Evolutionary conservation across 1,139 yeast species (phyloP).

Genomic region (Sugiyamaella xylanicola): DNA sequence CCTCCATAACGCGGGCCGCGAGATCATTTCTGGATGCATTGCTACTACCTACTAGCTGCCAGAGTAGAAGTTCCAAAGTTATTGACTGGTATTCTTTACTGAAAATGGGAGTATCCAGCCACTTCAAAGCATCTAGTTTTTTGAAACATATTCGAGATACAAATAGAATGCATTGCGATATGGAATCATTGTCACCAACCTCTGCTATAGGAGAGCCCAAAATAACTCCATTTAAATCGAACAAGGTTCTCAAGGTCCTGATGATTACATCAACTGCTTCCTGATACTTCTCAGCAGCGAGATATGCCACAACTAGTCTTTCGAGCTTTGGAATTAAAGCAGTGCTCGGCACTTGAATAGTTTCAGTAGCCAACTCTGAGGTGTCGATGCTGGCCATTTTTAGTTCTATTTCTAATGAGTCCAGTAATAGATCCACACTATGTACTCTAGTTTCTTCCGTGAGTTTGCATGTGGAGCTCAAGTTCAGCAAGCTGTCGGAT

Average conservation of each 20-base stretch:
- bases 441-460: neutral
- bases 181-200: neutral
- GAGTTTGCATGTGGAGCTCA: constrained; percentile 9
- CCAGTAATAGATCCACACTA: neutral
- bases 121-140: neutral
- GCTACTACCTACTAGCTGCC: neutral
- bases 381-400: neutral
- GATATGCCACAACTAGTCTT: constrained; percentile 1
- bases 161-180: constrained; percentile 5
- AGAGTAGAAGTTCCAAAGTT: constrained; percentile 5
- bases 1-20: neutral
- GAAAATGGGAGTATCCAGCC: neutral
- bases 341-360: neutral
- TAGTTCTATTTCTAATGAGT: constrained; percentile 9
- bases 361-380: neutral
- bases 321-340: constrained; percentile 6
- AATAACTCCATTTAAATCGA: neutral
- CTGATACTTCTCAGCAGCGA: neutral
- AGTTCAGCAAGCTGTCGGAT: constrained; percentile 13
- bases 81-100: neutral
- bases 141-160: constrained; percentile 9
- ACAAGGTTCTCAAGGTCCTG: neutral
- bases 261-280: constrained; percentile 7
- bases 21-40: neutral
- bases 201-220: constrained; percentile 4